Base-by-base conservation (phyloP, 805 yeast species). In the Lipomyces spencermartinsiae region DNA sequence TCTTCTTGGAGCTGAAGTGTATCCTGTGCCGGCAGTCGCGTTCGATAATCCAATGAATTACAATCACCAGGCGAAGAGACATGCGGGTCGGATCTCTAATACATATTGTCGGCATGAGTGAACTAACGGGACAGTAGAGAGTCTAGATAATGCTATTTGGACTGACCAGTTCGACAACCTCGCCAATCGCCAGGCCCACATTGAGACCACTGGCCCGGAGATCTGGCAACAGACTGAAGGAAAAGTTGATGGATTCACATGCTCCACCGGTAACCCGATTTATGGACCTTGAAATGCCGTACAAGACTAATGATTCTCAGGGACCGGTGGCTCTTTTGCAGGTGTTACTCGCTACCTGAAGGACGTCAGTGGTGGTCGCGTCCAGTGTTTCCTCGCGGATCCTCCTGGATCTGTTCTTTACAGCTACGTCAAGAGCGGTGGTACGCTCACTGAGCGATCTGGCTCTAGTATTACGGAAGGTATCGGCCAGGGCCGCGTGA, bases 381-480 rank as follows among this genome's bases (percentile, higher is more conserved):
- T 87, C 59, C 85, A 87, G 78, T 82, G 89, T 56, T 87, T 84
- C 62, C 85, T 92, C 67, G 97, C 98, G 0, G 98, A 93, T 78
- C 97, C 98, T 29, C 97, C 97, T 14, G 97, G 98, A 66, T 89
- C 95, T 2, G 91, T 90, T 61, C 83, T 93, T 58, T 91, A 91
- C 80, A 86, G 92, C 9, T 92, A 89, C 76, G 87, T 93, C 68
- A 87, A 86, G 69, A 82, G 90, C 4, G 86, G 87, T 19, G 94
- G 94, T 39, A 81, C 88, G 76, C 83, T 85, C 10, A 79, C 89
- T 65, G 92, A 87, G 56, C 85, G 93, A 74, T 83, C 85, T 0
- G 98, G 98, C 37, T 86, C 92, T 2, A 90, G 97, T 0, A 92
- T 93, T 78, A 93, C 97, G 35, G 98, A 93, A 80, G 98, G 98